Evolutionary conservation across 345 rosid genomes (phyloP).

Genomic region (Lagerstroemia speciosa): DNA sequence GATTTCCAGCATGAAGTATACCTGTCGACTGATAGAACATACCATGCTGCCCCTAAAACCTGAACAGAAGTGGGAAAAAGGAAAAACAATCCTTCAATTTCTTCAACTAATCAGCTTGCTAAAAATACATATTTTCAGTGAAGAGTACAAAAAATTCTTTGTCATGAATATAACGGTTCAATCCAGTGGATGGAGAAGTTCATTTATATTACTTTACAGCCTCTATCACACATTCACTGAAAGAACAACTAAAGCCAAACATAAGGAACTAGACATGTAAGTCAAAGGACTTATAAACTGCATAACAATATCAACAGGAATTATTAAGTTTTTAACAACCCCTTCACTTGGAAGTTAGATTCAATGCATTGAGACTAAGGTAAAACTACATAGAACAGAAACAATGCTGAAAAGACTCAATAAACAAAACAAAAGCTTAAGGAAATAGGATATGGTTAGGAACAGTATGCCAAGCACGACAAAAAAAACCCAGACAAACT

Average conservation of each 20-base stretch:
- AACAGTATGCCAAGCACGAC: no score
- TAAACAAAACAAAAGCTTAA: no score
- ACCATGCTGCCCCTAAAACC: conserved; percentile 89
- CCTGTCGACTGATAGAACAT: conserved; percentile 67
- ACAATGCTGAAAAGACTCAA: not conserved
- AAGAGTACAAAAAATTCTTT: not conserved
- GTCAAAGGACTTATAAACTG: no score
- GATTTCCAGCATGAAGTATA: conserved; percentile 79
- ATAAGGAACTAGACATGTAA: not conserved
- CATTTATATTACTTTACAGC: not conserved
- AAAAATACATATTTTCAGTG: not conserved
- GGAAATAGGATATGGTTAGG: no score
- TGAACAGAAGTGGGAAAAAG: conserved; percentile 16
- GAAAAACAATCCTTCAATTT: not conserved
- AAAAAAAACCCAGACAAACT: no score
- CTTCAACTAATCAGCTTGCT: not conserved
- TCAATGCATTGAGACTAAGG: not conserved
- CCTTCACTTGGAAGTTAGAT: not conserved
- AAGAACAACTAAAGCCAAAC: not conserved
- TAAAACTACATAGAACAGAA: not conserved
- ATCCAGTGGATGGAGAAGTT: not conserved
- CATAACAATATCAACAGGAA: no score
- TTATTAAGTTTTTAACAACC: no score
- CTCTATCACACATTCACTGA: not conserved
- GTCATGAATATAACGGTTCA: not conserved